Base-by-base conservation (phyloP, 2,329 filamentous ascomycete species). In the Tolypocladium capitatum region DNA sequence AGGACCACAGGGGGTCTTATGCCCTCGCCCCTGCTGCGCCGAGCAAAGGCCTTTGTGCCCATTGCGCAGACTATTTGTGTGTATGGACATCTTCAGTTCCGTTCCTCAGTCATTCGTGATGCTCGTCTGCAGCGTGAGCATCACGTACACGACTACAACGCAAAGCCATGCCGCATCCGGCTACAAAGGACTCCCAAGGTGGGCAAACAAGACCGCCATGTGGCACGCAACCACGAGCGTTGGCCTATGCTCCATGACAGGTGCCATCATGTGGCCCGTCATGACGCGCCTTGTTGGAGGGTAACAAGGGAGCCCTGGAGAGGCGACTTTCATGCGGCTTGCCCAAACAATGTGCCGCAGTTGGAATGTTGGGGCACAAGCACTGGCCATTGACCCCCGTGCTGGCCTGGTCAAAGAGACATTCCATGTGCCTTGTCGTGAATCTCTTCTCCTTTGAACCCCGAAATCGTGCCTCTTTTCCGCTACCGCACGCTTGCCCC, bases 101-200 rank as follows among this genome's bases (percentile, higher is more conserved):
- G 32, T 32, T 32, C 24, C 36, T 20, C 32, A 30, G 41, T 42
- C 49, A 43, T 49, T 48, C 46, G 44, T 40, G 40, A 48, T 43
- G 44, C 30, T 42, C 27, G 47, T 49, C 50, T 50, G 48, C 48
- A 54, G 35, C 49, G 55, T 51, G 52, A 53, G 51, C 54, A 50
- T 52, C 53, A 57, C 49, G 49, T 36, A 53, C 54, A 53, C 55
- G 55, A 58, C 58, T 54, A 40, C 40, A 24, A 34, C 34, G 32
- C 48, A 49, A 21, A 42, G 43, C 43, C 35, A 48, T 49, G 55
- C 53, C 53, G 46, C 51, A 53, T 54, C 41, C 52, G 48, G 49
- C 49, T 44, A 53, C 52, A 51, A 56, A 55, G 48, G 41, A 27
- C 45, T 46, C 31, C 33, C 44, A 41, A 20, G 43, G 46, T 35